These are phyloP conservation scores for Mimosa bimucronata DNA, from an alignment of 306 rosid species.

Conservation along the genomic window DNA sequence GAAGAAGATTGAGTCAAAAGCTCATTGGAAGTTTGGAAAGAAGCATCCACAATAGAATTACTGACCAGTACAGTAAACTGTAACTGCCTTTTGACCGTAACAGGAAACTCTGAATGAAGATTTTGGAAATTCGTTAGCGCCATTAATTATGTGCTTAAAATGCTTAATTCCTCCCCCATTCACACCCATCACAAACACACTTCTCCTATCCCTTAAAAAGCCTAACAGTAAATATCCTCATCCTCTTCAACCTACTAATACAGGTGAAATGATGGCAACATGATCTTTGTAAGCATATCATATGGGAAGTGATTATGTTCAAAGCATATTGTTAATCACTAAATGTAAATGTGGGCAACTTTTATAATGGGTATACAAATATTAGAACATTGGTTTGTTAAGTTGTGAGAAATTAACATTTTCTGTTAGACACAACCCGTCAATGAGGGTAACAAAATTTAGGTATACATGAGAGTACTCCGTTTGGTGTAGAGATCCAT, in stretches of 20 bases:
- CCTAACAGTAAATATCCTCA: background rate
- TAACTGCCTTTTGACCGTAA: constrained; percentile 53
- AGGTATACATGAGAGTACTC: background rate
- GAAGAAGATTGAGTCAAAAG: constrained; percentile 34
- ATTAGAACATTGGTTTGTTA: too few relatives aligned
- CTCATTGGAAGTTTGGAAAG: constrained; percentile 34
- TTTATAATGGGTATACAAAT: too few relatives aligned
- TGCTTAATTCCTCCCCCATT: constrained; percentile 23
- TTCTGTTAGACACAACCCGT: too few relatives aligned
- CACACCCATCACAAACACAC: background rate
- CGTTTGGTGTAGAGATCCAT: background rate
- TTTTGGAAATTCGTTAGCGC: constrained; percentile 40
- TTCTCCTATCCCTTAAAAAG: background rate
- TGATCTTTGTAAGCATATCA: too few relatives aligned
- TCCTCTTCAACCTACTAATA: background rate
- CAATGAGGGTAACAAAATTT: too few relatives aligned
- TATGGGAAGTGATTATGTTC: too few relatives aligned
- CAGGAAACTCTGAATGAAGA: background rate
- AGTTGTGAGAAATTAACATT: too few relatives aligned
- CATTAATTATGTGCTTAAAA: constrained; percentile 25
- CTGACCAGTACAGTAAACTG: constrained; percentile 42
- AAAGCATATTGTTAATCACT: too few relatives aligned
- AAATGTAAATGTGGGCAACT: too few relatives aligned
- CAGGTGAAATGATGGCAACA: too few relatives aligned
- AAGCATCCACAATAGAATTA: constrained; percentile 25